Conservation (phyloP, 1,139 yeast genomes). For the Tardiomyces depauwii region DNA sequence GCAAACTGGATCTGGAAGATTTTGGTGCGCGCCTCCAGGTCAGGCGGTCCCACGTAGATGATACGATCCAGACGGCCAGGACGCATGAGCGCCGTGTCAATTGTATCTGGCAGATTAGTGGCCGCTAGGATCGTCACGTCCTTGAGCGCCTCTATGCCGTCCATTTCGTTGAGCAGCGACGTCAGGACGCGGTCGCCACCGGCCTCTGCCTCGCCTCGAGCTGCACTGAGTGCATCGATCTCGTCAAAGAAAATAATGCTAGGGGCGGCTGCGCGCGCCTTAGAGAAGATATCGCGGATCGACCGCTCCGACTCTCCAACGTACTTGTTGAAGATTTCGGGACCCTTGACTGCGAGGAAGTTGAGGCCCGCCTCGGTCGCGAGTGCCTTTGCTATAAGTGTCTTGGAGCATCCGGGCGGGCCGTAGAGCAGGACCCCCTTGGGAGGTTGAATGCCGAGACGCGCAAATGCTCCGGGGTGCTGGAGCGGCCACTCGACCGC, state of each 20-base stretch:
- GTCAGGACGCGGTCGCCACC: slow-evolving; percentile 84
- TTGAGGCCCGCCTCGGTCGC: slow-evolving; percentile 93
- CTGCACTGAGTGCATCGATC: slow-evolving; percentile 81
- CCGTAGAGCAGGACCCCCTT: slow-evolving; percentile 86
- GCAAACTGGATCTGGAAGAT: slow-evolving; percentile 58
- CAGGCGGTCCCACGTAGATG: slow-evolving; percentile 88
- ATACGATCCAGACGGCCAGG: slow-evolving; percentile 94
- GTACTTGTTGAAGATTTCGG: slow-evolving; percentile 85
- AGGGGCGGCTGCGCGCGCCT: slow-evolving; percentile 90
- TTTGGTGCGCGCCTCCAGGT: slow-evolving; percentile 61
- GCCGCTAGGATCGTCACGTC: slow-evolving; percentile 94
- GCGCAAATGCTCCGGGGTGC: slow-evolving; percentile 64
- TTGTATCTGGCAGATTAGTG: slow-evolving; percentile 86
- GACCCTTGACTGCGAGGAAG: slow-evolving; percentile 90
- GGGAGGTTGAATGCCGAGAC: slow-evolving; percentile 80
- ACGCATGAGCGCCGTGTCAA: slow-evolving; percentile 82
- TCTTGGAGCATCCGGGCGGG: slow-evolving; percentile 96
- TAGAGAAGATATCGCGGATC: slow-evolving; percentile 77
- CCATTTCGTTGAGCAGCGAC: slow-evolving; percentile 83
- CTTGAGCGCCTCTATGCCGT: slow-evolving; percentile 87
- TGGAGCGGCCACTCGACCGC: slow-evolving; percentile 88
- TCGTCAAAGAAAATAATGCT: slow-evolving; percentile 91
- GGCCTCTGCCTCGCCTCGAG: slow-evolving; percentile 54
- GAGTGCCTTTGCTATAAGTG: slow-evolving; percentile 85
- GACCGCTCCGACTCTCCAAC: slow-evolving; percentile 93